These are phyloP conservation scores for Solanum neorickii DNA, from an alignment of 257 asterid genomes.

Conservation along the genomic window DNA sequence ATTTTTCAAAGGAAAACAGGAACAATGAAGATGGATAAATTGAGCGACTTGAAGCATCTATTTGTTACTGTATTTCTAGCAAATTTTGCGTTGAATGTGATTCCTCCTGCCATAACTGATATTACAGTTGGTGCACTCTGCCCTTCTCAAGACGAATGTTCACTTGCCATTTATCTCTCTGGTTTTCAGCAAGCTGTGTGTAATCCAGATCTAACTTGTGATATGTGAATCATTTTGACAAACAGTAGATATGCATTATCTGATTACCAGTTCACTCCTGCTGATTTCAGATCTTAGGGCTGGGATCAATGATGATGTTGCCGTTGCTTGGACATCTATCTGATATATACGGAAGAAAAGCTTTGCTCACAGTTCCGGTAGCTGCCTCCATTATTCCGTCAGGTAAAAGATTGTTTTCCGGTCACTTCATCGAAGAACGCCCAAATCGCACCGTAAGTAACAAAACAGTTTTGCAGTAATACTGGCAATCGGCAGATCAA, in stretches of 20 bases:
- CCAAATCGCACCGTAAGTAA: background rate
- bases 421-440: background rate
- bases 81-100: constrained; percentile 24
- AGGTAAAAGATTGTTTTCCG: background rate
- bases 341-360: constrained; percentile 41
- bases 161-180: constrained; percentile 47
- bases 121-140: constrained; percentile 42
- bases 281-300: constrained; percentile 33
- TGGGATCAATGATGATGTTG: constrained; percentile 42
- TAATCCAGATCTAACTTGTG: background rate
- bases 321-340: constrained; percentile 46
- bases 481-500: constrained; percentile 33
- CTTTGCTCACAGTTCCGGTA: constrained; percentile 39
- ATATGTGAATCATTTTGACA: background rate
- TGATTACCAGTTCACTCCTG: background rate
- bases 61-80: constrained; percentile 33
- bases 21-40: background rate
- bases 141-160: constrained; percentile 45
- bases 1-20: background rate
- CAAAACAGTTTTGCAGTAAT: constrained; percentile 14
- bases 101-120: constrained; percentile 39
- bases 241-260: background rate
- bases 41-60: constrained; percentile 33
- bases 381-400: constrained; percentile 31
- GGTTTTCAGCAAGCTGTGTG: constrained; percentile 50